Evolutionary conservation across 2,329 filamentous ascomycete species (phyloP), one percentile per base, ranked within the genome.

Genomic region (Sporothrix luriei): DNA sequence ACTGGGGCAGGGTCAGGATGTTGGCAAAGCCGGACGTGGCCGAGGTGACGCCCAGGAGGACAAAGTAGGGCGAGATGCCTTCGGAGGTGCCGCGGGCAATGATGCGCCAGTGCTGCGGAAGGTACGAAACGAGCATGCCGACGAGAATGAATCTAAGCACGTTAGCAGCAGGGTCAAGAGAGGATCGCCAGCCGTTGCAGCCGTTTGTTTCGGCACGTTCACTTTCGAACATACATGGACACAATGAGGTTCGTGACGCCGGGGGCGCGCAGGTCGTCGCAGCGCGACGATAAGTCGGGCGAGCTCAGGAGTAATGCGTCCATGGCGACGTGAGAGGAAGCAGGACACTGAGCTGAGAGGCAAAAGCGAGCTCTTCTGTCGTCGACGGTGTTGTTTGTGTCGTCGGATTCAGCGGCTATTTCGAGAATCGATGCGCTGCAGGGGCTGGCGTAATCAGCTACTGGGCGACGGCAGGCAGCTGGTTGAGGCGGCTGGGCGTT

Each of bases 41-140:
- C 9, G 93, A 96, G 1, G 94, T 94, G 33, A 91, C 92, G 71
- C 95, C 95, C n/a, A 99, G 88, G 1, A 98, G 87, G 73, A 99
- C 89, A 77, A 97, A 99, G 80, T 94, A 95, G 10, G 95, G 94
- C 40, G 94, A 97, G 72, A 99, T 94, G 72, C 95, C 95, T 78
- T 97, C 94, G 26, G 94, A 96, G 16, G 92, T 95, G 72, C 90
- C 88, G 69, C 93, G 88, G 52, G 87, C 84, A 74, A 97, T 92
- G 80, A 99, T 98, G 76, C 95, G 93, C 78, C 91, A 87, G 80
- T 98, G 94, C 78, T 99, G 95, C 0, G 95, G 95, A 2, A 98
- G 85, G 81, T 99, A 99, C 46, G 94, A 98, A 70, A 97, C 82
- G 72, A 97, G 84, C 75, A 98, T 94, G 70, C 94, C 94, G 75